phyloP scores from a whole-genome alignment of 2,329 filamentous ascomycete genomes.

The Cladosporium sp. region DNA sequence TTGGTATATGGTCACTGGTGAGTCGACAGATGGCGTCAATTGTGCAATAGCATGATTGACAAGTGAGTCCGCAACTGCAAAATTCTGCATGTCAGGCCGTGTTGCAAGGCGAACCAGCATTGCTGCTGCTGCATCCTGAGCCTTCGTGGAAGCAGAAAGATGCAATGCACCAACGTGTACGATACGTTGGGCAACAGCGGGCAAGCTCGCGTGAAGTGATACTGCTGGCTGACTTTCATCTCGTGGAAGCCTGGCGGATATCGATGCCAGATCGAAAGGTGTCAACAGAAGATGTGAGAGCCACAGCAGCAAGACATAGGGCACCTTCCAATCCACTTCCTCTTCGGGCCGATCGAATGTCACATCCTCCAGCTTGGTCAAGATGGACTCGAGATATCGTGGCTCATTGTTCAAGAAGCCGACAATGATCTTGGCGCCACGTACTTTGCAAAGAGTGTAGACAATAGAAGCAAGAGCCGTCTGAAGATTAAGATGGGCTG shows the following conservation, averaged over 20 bases:
- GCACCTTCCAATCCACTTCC: slow-evolving; percentile 66
- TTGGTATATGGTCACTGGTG: slow-evolving; percentile 57
- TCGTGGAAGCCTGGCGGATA: slow-evolving; percentile 51
- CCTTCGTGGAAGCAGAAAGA: slow-evolving; percentile 73
- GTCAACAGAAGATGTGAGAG: slow-evolving; percentile 55
- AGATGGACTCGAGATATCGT: slow-evolving; percentile 73
- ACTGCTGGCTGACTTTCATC: neutral
- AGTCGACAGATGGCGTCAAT: slow-evolving; percentile 37
- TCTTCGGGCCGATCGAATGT: slow-evolving; percentile 13
- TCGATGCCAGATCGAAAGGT: slow-evolving; percentile 84
- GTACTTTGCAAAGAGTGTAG: slow-evolving; percentile 90
- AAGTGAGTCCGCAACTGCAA: slow-evolving; percentile 65
- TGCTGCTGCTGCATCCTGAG: slow-evolving; percentile 79
- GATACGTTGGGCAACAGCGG: slow-evolving; percentile 66
- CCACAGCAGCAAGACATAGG: slow-evolving; percentile 85
- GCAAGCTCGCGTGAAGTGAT: slow-evolving; percentile 55
- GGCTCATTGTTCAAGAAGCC: slow-evolving; percentile 90
- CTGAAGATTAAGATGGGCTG: slow-evolving; percentile 44
- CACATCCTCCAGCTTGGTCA: slow-evolving; percentile 43
- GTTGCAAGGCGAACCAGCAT: slow-evolving; percentile 78
- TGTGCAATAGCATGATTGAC: slow-evolving; percentile 66
- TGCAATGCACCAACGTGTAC: slow-evolving; percentile 68
- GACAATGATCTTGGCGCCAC: slow-evolving; percentile 87
- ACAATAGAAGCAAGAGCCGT: slow-evolving; percentile 73
- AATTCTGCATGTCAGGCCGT: slow-evolving; percentile 78